phyloP scores from a whole-genome alignment of 345 rosid genomes.

The Syzygium jambos region DNA sequence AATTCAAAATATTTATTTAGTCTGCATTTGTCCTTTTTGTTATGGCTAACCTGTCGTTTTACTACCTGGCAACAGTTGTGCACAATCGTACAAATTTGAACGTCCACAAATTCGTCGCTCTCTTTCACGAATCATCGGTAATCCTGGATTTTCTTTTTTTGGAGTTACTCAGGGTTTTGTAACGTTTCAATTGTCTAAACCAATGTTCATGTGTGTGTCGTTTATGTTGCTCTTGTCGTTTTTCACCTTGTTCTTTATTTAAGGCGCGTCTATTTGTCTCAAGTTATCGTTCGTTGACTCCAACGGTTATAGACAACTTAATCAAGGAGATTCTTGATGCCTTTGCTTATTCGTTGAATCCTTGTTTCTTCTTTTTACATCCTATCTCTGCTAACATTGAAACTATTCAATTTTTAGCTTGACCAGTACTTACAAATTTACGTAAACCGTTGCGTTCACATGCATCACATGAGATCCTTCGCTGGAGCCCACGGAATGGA shows the following conservation, averaged over 20 bases:
- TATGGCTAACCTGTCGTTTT: background rate
- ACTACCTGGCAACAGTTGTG: background rate
- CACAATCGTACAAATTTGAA: background rate
- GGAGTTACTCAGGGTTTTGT: conserved; percentile 18
- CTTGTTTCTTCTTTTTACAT: no score
- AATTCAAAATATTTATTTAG: background rate
- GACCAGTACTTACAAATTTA: background rate
- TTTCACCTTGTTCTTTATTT: background rate
- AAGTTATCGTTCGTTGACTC: background rate
- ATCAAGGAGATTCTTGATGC: background rate
- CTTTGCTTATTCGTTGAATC: background rate
- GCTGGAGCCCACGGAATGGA: background rate
- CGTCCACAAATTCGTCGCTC: background rate
- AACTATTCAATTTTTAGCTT: no score
- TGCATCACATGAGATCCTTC: background rate
- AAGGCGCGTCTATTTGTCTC: background rate
- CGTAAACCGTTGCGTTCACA: background rate
- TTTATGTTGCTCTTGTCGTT: background rate
- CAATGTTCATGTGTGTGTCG: background rate
- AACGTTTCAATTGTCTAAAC: background rate
- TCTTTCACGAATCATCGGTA: background rate
- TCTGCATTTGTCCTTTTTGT: background rate
- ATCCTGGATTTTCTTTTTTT: background rate
- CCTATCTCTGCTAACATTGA: no score
- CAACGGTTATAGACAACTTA: background rate